Conservation (phyloP, 2,329 filamentous ascomycete species). For the Colletotrichum musicola region DNA sequence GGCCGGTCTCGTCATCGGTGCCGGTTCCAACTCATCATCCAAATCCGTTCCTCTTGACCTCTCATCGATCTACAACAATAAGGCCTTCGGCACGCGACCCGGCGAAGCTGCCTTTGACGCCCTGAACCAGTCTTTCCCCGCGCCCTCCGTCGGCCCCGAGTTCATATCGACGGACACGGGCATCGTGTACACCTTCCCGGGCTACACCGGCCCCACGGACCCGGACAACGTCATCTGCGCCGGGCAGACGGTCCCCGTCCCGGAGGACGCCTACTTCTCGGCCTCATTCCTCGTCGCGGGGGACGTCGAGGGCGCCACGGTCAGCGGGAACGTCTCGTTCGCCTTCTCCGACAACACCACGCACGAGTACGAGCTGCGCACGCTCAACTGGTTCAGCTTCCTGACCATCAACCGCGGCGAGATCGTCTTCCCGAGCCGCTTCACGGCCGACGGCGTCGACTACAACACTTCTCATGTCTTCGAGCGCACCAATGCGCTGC, state of each 20-base stretch:
- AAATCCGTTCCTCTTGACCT: constrained; percentile 17
- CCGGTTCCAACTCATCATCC: not conserved
- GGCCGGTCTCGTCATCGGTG: constrained; percentile 6
- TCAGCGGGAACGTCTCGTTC: constrained; percentile 56
- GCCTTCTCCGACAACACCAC: constrained; percentile 56
- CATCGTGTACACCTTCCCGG: constrained; percentile 56
- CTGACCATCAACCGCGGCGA: constrained; percentile 60
- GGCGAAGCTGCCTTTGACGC: constrained; percentile 60
- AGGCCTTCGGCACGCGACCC: constrained; percentile 57
- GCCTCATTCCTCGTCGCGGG: constrained; percentile 57
- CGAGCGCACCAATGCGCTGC: constrained; percentile 55
- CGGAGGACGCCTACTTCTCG: constrained; percentile 52
- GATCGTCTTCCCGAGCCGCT: constrained; percentile 57
- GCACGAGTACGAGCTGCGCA: constrained; percentile 56
- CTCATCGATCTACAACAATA: constrained; percentile 56
- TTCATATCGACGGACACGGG: constrained; percentile 57
- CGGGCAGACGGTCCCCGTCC: constrained; percentile 53
- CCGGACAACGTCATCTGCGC: constrained; percentile 60
- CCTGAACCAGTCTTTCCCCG: constrained; percentile 57
- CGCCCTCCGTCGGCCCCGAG: constrained; percentile 46
- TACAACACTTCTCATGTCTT: constrained; percentile 60
- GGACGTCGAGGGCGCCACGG: constrained; percentile 54
- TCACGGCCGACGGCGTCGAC: constrained; percentile 54
- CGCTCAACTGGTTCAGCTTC: constrained; percentile 58
- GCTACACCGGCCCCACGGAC: constrained; percentile 50